Evolutionary conservation across 2,329 filamentous ascomycete species (phyloP).

Genomic region (Fusarium subtropicale): DNA sequence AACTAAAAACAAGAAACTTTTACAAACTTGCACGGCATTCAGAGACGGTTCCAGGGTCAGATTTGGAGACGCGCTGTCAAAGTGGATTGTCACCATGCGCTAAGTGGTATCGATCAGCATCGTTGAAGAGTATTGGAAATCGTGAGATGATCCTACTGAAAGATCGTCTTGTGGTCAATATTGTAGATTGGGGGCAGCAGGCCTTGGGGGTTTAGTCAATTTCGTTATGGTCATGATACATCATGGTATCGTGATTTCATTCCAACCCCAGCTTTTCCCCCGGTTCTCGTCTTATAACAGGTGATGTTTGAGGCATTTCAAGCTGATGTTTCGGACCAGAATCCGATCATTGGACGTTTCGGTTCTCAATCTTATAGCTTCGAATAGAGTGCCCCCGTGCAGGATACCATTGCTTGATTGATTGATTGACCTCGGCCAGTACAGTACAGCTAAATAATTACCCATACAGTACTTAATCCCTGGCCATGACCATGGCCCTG

Average conservation of each 20-base stretch:
- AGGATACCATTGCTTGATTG: conserved; percentile 35
- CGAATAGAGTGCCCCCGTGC: conserved; percentile 28
- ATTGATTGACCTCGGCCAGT: conserved; percentile 27
- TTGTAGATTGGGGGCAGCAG: conserved; percentile 3
- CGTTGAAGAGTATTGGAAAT: conserved; percentile 6
- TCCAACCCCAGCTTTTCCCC: conserved; percentile 28
- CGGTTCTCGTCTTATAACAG: conserved; percentile 3
- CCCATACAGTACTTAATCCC: conserved; percentile 28
- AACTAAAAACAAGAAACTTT: conserved; percentile 26
- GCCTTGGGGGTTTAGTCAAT: conserved; percentile 19
- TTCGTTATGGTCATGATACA: conserved; percentile 1
- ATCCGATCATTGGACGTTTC: conserved; percentile 18
- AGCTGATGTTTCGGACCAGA: conserved; percentile 19
- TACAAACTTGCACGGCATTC: conserved; percentile 9
- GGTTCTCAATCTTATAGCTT: conserved; percentile 23
- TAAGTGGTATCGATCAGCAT: conserved; percentile 31
- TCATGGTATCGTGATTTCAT: conserved; percentile 30
- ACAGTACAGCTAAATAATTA: not conserved
- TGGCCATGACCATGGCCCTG: conserved; percentile 8
- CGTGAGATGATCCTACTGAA: conserved; percentile 3
- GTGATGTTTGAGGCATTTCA: conserved; percentile 21
- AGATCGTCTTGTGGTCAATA: not conserved
- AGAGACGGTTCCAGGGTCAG: conserved; percentile 14
- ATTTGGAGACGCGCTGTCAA: conserved; percentile 22
- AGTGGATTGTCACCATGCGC: conserved; percentile 12